A percentile compares a stretch with the other conserved stretches of the same genome.
phyloP scores from a whole-genome alignment of 116 monocot species.

The Papilionanthe hybrid region DNA sequence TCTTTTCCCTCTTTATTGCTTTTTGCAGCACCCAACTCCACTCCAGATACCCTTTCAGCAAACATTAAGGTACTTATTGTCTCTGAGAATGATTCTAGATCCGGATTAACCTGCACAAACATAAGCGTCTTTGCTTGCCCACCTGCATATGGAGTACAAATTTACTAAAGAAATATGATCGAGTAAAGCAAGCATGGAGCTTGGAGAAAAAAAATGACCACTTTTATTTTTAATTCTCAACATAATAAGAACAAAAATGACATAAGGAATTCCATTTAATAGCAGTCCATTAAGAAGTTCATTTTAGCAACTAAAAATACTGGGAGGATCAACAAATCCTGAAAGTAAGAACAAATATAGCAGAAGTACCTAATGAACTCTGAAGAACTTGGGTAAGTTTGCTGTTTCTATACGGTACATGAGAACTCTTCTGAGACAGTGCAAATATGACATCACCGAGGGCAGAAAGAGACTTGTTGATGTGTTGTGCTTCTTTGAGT shows the following conservation, averaged over 20 bases:
- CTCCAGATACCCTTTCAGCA: constrained; percentile 93
- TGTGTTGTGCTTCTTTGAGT: constrained; percentile 89
- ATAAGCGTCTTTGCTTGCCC: constrained; percentile 96
- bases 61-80: constrained; percentile 87
- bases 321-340: not conserved
- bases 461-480: constrained; percentile 93
- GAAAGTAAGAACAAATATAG: not conserved
- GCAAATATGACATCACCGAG: constrained; percentile 94
- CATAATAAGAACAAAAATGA: not conserved
- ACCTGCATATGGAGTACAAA: constrained; percentile 29
- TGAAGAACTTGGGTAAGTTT: constrained; percentile 97
- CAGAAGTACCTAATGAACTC: constrained; percentile 68
- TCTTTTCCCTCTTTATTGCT: constrained; percentile 95
- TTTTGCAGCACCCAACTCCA: constrained; percentile 87
- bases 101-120: constrained; percentile 93
- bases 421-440: constrained; percentile 71
- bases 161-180: not conserved
- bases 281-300: not conserved
- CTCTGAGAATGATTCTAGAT: constrained; percentile 74
- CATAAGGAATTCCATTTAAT: not conserved
- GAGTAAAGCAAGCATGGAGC: not conserved
- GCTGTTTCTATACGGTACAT: constrained; percentile 95
- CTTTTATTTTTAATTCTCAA: not conserved
- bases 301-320: too few relatives aligned
- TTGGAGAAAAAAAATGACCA: not conserved